phyloP scores from a whole-genome alignment of 1,139 yeast genomes.

The Yamadazyma sp. region DNA sequence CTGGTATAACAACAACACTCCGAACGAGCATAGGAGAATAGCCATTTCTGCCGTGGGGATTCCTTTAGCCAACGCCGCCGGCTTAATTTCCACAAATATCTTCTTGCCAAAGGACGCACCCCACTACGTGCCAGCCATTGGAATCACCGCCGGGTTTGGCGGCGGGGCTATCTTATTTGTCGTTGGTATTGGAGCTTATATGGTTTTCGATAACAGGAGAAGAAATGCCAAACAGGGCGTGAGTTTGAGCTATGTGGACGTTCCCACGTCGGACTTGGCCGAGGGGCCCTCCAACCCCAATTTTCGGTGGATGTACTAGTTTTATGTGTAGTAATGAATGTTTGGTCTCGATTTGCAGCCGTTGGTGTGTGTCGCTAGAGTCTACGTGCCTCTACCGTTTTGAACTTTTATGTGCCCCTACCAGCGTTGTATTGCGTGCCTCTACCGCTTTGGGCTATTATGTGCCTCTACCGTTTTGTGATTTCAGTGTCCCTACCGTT shows the following conservation, averaged over 20 bases:
- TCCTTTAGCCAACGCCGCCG: slow-evolving; percentile 35
- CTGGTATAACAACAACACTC: slow-evolving; percentile 53
- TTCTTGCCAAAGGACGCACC: slow-evolving; percentile 31
- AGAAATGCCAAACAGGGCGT: slow-evolving; percentile 45
- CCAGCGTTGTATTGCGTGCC: too few species aligned
- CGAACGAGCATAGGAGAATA: slow-evolving; percentile 38
- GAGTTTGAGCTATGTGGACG: slow-evolving; percentile 38
- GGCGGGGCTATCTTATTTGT: slow-evolving; percentile 29
- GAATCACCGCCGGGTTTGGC: slow-evolving; percentile 36
- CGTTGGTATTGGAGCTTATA: slow-evolving; percentile 22
- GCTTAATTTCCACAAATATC: slow-evolving; percentile 31
- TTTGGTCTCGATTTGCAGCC: background rate
- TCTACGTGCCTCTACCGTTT: too few species aligned
- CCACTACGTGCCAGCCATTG: slow-evolving; percentile 29
- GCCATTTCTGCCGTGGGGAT: slow-evolving; percentile 31
- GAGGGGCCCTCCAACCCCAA: slow-evolving; percentile 48
- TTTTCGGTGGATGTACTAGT: slow-evolving; percentile 48
- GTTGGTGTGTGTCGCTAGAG: too few species aligned
- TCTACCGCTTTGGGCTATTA: too few species aligned
- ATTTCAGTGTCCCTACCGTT: slow-evolving; percentile 1
- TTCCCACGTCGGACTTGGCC: slow-evolving; percentile 42
- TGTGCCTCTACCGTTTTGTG: too few species aligned
- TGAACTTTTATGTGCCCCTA: too few species aligned
- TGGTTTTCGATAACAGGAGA: slow-evolving; percentile 40
- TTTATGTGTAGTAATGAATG: slow-evolving; percentile 1